These are phyloP conservation scores for Malania oleifera DNA, from an alignment of 164 flowering plant genomes.

Conservation along the genomic window DNA sequence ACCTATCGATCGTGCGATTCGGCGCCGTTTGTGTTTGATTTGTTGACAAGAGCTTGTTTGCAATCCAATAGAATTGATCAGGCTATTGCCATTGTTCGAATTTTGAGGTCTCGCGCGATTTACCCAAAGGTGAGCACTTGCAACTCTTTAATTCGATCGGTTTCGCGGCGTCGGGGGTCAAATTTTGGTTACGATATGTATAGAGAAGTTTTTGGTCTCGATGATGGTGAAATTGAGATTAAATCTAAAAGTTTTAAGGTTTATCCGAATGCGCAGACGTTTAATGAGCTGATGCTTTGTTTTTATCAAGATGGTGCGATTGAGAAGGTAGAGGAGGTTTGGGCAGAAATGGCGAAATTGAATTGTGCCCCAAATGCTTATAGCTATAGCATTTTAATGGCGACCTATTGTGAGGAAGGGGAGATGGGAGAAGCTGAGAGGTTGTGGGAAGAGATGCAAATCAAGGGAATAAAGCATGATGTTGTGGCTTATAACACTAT, in stretches of 20 bases:
- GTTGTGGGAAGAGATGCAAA: constrained; percentile 62
- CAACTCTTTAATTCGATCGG: constrained; percentile 45
- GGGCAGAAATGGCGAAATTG: constrained; percentile 46
- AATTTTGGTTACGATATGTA: constrained; percentile 40
- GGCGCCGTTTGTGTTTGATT: constrained; percentile 88
- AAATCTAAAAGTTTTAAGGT: constrained; percentile 19
- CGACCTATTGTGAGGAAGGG: constrained; percentile 48
- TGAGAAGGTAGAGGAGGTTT: constrained; percentile 45
- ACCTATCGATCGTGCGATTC: constrained; percentile 69
- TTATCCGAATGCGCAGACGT: constrained; percentile 55
- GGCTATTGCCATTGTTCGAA: constrained; percentile 39
- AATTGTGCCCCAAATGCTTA: constrained; percentile 41
- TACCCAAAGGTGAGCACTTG: constrained; percentile 38
- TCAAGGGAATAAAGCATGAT: constrained; percentile 46
- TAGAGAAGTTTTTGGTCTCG: constrained; percentile 36
- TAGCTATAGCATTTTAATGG: constrained; percentile 62
- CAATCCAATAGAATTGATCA: constrained; percentile 44
- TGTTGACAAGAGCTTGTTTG: constrained; percentile 52
- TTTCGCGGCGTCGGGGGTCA: constrained; percentile 37
- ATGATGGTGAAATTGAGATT: constrained; percentile 15
- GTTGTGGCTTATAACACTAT: constrained; percentile 61
- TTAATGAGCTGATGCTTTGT: constrained; percentile 52
- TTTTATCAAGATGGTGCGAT: constrained; percentile 43
- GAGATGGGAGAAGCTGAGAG: constrained; percentile 47
- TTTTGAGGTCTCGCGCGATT: constrained; percentile 47